Percentiles rank a stretch among this genome's conserved stretches.
These are phyloP conservation scores for Cydonia oblonga DNA, from an alignment of 331 rosid species.

Conservation along the genomic window DNA sequence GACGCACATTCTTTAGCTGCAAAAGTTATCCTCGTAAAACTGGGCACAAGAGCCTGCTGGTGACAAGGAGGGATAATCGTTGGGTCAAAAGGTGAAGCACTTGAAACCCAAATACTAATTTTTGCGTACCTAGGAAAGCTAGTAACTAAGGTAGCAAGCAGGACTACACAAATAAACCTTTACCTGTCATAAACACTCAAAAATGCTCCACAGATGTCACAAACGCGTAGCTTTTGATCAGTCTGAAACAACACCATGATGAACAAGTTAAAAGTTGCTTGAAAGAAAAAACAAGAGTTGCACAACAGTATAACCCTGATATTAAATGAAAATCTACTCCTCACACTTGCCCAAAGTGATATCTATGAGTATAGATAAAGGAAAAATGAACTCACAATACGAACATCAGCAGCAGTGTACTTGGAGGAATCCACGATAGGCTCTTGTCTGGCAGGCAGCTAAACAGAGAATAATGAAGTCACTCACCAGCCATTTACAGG, in stretches of 20 bases:
- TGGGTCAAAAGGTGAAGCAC: conserved; percentile 97
- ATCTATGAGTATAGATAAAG: background rate
- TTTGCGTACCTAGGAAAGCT: conserved; percentile 39
- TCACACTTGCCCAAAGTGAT: background rate
- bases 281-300: background rate
- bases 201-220: conserved; percentile 99
- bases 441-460: conserved; percentile 91
- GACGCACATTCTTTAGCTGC: conserved; percentile 99
- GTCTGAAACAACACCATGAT: conserved; percentile 60
- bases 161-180: background rate
- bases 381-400: conserved; percentile 64
- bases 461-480: conserved; percentile 14
- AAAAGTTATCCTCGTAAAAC: conserved; percentile 99
- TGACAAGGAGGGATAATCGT: conserved; percentile 98
- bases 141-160: conserved; percentile 14
- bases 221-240: conserved; percentile 98
- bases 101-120: conserved; percentile 71
- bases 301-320: background rate
- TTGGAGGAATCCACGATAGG: conserved; percentile 77
- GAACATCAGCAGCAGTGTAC: conserved; percentile 94
- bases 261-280: background rate
- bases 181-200: conserved; percentile 99
- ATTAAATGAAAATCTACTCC: background rate
- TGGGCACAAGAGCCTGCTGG: conserved; percentile 99
- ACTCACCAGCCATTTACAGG: background rate